Base-by-base conservation (phyloP, 805 yeast species). In the Metschnikowia shivogae region DNA sequence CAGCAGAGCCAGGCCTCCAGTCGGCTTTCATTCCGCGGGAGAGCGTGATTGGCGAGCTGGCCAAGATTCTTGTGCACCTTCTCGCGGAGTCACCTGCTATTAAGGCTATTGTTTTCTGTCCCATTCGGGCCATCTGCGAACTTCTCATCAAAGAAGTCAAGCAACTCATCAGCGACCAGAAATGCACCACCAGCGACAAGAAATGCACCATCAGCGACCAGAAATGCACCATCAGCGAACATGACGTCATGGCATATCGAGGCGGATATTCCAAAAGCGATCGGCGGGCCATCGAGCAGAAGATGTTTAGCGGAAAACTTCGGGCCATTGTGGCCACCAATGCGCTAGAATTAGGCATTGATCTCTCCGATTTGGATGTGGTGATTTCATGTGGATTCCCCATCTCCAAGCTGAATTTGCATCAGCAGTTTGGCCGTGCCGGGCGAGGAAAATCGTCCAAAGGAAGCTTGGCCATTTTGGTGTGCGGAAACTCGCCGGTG, bases 391-490 rank as follows among this genome's bases (percentile, higher is more conserved):
- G 95, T 58, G 98, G 98, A 0, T 93, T 93, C 51, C 99, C 99
- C 0, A 69, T 81, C 17, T 86, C 96, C 43, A 74, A 89, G 47
- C 82, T 95, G 40, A 89, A 89, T 49, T 78, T 93, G 59, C 88
- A 90, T 55, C 99, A 93, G 64, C 99, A 93, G 59, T 84, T 93
- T 69, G 99, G 99, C 31, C 76, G 99, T 58, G 98, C 97, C 0
- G 99, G 99, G 13, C 74, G 99, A 61, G 80, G 96, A 52, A 79
- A 77, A 42, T 42, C 56, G 30, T 59, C 74, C 8, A 77, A 78
- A 43, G 97, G 93, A 39, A 88, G 97, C 4, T 65, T 93, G 58
- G 92, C 97, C 0, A 67, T 93, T 3, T 80, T 86, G 43, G 87
- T 93, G 10, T 93, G 90, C 1, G 85, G 93, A 31, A 79, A 81